Conservation (phyloP, 257 asterid species). For the Solanum pinnatisectum region DNA sequence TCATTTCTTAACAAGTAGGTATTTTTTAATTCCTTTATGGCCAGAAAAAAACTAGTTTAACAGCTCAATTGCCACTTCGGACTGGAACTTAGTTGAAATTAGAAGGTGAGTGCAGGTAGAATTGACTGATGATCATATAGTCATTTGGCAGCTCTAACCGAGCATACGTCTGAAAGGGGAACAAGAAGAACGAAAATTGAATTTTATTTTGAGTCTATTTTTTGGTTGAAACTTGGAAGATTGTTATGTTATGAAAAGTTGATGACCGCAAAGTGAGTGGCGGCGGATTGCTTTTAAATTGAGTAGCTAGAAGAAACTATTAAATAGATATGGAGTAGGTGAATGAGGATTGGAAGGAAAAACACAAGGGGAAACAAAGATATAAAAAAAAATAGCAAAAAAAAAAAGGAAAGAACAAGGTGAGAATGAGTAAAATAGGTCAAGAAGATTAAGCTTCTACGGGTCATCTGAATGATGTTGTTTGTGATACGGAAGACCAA, state of each 20-base stretch:
- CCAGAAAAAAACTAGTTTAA: neutral
- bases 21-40: neutral
- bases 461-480: neutral
- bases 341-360: neutral
- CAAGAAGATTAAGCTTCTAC: neutral
- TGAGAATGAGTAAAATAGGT: neutral
- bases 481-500: neutral
- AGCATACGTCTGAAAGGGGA: neutral
- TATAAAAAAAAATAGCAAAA: neutral
- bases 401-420: neutral
- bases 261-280: neutral
- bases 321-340: neutral
- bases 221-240: neutral
- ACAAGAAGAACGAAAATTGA: neutral
- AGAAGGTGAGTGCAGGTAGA: neutral
- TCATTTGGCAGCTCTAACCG: neutral
- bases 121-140: neutral
- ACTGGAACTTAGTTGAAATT: neutral
- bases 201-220: neutral
- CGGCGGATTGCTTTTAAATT: neutral
- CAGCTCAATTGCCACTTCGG: neutral
- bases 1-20: neutral
- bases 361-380: neutral
- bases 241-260: neutral
- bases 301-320: neutral